Percentiles rank a stretch among this genome's conserved stretches.
Evolutionary conservation across 2,329 filamentous ascomycete species (phyloP).

Genomic region (Thielaviopsis populi): DNA sequence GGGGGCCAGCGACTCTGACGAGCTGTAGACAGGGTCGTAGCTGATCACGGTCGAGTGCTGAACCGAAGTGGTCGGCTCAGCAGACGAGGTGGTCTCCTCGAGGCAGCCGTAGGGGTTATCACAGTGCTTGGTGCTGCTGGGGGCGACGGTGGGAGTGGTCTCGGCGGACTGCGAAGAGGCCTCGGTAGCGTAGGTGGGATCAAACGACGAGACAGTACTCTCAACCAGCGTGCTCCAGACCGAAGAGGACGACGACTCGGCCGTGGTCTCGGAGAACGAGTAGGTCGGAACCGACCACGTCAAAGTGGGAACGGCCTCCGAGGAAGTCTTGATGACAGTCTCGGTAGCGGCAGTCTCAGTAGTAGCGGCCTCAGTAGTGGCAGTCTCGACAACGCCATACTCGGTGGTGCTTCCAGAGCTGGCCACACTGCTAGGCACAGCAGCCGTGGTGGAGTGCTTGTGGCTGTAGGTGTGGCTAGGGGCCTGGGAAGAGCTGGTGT

Average conservation of each 20-base stretch:
- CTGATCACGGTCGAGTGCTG: slow-evolving; percentile 2
- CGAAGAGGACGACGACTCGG: not conserved
- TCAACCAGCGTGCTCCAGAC: not conserved
- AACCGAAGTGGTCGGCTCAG: not conserved
- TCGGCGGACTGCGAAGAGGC: not conserved
- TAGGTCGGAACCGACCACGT: slow-evolving; percentile 2
- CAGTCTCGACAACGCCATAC: not conserved
- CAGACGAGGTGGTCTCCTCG: not conserved
- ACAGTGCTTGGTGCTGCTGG: slow-evolving; percentile 1
- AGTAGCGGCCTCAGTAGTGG: not conserved
- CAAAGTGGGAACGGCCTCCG: not conserved
- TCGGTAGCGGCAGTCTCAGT: not conserved
- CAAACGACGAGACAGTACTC: not conserved
- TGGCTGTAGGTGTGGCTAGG: not conserved
- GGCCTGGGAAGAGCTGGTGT: not conserved
- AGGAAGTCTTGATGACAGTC: not conserved
- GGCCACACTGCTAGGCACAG: not conserved
- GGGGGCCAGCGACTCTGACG: not conserved
- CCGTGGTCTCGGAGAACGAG: not conserved
- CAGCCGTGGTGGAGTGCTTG: slow-evolving; percentile 8
- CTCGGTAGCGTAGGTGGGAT: not conserved
- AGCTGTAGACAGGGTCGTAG: slow-evolving; percentile 2
- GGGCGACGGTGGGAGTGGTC: not conserved
- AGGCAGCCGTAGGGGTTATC: slow-evolving; percentile 14
- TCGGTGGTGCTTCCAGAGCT: not conserved